Percentiles rank a stretch among this genome's conserved stretches.
phyloP scores from a whole-genome alignment of 192 early-diverging fungal species.

The Coemansia biformis region DNA sequence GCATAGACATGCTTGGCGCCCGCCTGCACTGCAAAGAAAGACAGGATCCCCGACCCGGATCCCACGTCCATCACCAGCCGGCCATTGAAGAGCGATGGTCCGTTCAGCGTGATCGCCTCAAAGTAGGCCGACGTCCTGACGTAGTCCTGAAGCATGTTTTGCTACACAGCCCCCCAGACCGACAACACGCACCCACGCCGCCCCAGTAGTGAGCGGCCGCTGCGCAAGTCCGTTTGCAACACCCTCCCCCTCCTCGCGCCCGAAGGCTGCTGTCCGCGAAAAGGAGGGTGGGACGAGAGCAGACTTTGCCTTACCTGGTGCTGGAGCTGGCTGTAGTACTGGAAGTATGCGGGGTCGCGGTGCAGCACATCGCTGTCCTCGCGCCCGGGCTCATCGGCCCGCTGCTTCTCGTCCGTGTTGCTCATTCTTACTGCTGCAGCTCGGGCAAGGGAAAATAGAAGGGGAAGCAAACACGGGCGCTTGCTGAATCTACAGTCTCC shows the following conservation, averaged over 20 bases:
- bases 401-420: constrained; percentile 6
- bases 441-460: not conserved
- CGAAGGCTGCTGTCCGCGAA: too few relatives aligned
- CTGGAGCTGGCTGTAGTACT: constrained; percentile 50
- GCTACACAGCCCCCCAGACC: too few relatives aligned
- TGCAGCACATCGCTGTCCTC: constrained; percentile 45
- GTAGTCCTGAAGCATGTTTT: constrained; percentile 96
- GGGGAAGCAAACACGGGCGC: too few relatives aligned
- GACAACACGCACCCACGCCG: not conserved
- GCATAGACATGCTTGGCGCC: constrained; percentile 93
- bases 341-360: constrained; percentile 46
- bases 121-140: constrained; percentile 94
- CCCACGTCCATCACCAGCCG: constrained; percentile 92
- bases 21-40: constrained; percentile 92
- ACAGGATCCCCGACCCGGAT: constrained; percentile 89
- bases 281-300: too few relatives aligned
- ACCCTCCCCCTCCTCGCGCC: too few relatives aligned
- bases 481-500: too few relatives aligned
- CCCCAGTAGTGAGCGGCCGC: too few relatives aligned
- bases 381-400: constrained; percentile 7
- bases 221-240: too few relatives aligned
- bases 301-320: constrained; percentile 48
- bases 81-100: constrained; percentile 65
- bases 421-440: not conserved
- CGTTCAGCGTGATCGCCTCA: constrained; percentile 82